Percentiles rank a stretch among this genome's conserved stretches.
Conservation (phyloP, 352 stramenopile genomes). For the Pythium volutum region DNA sequence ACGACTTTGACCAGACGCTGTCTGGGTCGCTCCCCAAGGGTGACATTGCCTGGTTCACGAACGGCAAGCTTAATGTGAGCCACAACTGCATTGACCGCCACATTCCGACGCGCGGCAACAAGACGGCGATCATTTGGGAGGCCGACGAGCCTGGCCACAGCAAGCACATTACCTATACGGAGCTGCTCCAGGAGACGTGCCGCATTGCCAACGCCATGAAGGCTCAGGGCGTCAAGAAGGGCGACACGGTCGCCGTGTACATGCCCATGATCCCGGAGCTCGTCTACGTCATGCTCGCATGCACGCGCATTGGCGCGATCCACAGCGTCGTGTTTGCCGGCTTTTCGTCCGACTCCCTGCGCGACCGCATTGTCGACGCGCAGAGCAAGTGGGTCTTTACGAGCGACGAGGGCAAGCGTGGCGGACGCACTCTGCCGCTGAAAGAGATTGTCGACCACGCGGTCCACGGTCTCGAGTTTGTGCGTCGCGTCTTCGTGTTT, state of each 20-base stretch:
- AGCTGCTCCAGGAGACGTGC: constrained; percentile 87
- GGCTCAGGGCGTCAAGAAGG: constrained; percentile 81
- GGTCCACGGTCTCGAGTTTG: constrained; percentile 83
- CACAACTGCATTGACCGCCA: constrained; percentile 97
- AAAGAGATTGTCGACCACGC: constrained; percentile 96
- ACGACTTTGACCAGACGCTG: constrained; percentile 88
- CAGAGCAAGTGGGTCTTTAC: constrained; percentile 92
- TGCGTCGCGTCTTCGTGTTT: constrained; percentile 96
- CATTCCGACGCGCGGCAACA: constrained; percentile 67
- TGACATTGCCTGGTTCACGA: constrained; percentile 95
- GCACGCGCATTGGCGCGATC: constrained; percentile 95
- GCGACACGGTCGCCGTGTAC: constrained; percentile 97
- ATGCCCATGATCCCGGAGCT: constrained; percentile 99
- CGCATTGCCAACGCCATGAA: constrained; percentile 97
- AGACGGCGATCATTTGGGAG: constrained; percentile 97
- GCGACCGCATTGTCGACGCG: constrained; percentile 93
- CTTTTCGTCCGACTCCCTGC: constrained; percentile 92
- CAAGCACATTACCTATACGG: constrained; percentile 89
- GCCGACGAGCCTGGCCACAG: constrained; percentile 93
- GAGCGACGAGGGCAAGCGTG: constrained; percentile 91
- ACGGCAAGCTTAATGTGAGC: constrained; percentile 93
- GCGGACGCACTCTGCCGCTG: constrained; percentile 90
- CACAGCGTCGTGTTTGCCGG: constrained; percentile 98
- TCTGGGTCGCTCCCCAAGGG: constrained; percentile 87
- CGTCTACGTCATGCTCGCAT: constrained; percentile 98